Conservation (phyloP, 345 rosid genomes). For the Syzygium grande region DNA sequence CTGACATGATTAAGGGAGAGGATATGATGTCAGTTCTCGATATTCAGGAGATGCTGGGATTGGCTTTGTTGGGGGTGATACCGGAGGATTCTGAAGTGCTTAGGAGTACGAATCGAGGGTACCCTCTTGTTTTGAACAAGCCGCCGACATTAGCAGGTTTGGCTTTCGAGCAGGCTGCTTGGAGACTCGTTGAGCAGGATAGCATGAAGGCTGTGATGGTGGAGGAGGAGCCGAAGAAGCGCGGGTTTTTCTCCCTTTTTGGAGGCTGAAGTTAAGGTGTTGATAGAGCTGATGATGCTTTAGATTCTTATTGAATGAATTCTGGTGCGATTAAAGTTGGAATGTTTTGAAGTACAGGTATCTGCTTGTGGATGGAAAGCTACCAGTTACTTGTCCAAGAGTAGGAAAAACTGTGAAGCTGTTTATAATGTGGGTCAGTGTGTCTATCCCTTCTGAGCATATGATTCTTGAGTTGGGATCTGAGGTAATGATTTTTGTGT, state of each 20-base stretch:
- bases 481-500: background rate
- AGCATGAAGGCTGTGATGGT: conserved; percentile 95
- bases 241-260: conserved; percentile 82
- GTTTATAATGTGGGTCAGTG: background rate
- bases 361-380: background rate
- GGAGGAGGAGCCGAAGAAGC: conserved; percentile 91
- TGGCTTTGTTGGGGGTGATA: conserved; percentile 72
- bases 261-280: conserved; percentile 41
- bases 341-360: background rate
- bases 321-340: background rate
- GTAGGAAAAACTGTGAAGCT: background rate
- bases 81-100: conserved; percentile 94
- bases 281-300: background rate
- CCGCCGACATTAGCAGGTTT: conserved; percentile 92
- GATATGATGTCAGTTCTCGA: conserved; percentile 98
- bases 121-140: conserved; percentile 78
- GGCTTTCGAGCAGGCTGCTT: conserved; percentile 97
- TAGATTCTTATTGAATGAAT: background rate
- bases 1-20: conserved; percentile 97
- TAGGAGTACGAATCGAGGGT: conserved; percentile 85
- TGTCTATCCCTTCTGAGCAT: background rate
- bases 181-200: conserved; percentile 98
- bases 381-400: background rate
- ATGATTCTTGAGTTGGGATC: too few relatives aligned
- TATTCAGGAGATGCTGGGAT: conserved; percentile 90